Evolutionary conservation across 179 eudicot genomes (phyloP), one percentile per base, ranked within the genome.

Genomic region (Dionaea muscipula): DNA sequence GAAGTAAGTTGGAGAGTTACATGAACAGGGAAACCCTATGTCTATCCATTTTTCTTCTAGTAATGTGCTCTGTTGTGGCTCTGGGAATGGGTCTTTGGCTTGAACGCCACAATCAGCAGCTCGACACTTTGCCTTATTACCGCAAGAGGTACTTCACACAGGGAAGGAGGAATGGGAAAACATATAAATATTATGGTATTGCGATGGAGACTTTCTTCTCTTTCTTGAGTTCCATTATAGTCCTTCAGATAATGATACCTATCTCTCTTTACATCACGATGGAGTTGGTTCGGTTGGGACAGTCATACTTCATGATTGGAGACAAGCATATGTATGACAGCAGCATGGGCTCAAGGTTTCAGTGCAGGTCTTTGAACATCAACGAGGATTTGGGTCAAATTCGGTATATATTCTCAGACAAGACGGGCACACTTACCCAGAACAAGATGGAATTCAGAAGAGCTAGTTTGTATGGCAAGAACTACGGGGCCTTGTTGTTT

Each of bases 331-430:
- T 90, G 97, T 86, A 80, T 66, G 82, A 75, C 41, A 74, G 67
- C 47, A 72, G 59, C 68, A 68, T 72, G 28, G 57, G 75, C 64
- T 78, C 97, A 21, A 76, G 90, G 74, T 86, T 90, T 67, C 97
- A 90, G 69, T 90, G 97, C 73, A 76, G 95, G 69, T 84, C 97
- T 52, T 71, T 90, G 81, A 90, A 86, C 75, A 90, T 90, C 63
- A 86, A 90, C 73, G 97, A 90, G 80, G 97, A 90, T 73, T 77
- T 90, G 70, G 97, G 97, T 28, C 97, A 90, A 66, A 80, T 90
- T 44, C 89, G 94, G 15, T 90, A 90, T 63, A 69, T 90, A 55
- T 86, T 90, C 67, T 83, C 97, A 8, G 97, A 90, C 65, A 90
- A 90, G 75, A 86, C 97, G 17, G 97, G 97, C 51, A 90, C 97